Percentiles rank a stretch among this genome's conserved stretches.
phyloP scores from a whole-genome alignment of 2,329 filamentous ascomycete genomes.

The Gnomoniopsis smithogilvyi region DNA sequence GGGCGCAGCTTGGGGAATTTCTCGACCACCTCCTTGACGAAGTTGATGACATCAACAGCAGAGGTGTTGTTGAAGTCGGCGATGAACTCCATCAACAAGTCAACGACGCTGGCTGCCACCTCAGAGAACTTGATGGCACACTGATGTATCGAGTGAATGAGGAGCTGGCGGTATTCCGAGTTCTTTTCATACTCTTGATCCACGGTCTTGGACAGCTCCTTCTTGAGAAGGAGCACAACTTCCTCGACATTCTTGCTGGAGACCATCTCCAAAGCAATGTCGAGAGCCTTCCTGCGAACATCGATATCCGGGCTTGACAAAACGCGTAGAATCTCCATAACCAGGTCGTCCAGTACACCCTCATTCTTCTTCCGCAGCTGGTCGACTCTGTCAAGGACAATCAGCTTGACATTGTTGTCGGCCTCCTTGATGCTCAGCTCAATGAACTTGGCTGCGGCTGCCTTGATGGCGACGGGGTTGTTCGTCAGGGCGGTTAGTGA shows the following conservation, averaged over 20 bases:
- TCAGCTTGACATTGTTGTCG: conserved; percentile 99
- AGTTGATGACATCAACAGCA: conserved; percentile 95
- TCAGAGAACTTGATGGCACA: conserved; percentile 99
- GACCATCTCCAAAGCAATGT: conserved; percentile 93
- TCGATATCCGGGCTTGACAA: conserved; percentile 95
- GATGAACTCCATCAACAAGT: conserved; percentile 98
- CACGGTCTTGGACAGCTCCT: conserved; percentile 95
- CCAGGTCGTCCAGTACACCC: conserved; percentile 86
- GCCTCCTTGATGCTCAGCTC: conserved; percentile 96
- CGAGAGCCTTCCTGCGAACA: conserved; percentile 86
- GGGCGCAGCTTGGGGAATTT: conserved; percentile 89
- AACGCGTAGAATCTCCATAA: conserved; percentile 95
- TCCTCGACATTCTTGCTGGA: conserved; percentile 99
- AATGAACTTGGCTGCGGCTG: conserved; percentile 92
- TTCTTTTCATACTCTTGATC: conserved; percentile 99
- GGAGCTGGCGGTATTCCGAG: conserved; percentile 85
- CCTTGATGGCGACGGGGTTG: conserved; percentile 97
- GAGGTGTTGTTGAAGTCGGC: conserved; percentile 97
- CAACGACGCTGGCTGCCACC: conserved; percentile 93
- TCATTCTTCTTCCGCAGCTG: conserved; percentile 84
- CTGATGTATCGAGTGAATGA: conserved; percentile 97
- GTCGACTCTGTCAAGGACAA: conserved; percentile 92
- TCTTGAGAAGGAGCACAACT: conserved; percentile 92
- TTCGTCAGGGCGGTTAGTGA: conserved; percentile 90
- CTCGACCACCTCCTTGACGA: conserved; percentile 98